Percentiles rank a stretch among this genome's conserved stretches.
These are phyloP conservation scores for Achaetomiella virescens DNA, from an alignment of 495 filamentous ascomycete genomes.

Conservation along the genomic window DNA sequence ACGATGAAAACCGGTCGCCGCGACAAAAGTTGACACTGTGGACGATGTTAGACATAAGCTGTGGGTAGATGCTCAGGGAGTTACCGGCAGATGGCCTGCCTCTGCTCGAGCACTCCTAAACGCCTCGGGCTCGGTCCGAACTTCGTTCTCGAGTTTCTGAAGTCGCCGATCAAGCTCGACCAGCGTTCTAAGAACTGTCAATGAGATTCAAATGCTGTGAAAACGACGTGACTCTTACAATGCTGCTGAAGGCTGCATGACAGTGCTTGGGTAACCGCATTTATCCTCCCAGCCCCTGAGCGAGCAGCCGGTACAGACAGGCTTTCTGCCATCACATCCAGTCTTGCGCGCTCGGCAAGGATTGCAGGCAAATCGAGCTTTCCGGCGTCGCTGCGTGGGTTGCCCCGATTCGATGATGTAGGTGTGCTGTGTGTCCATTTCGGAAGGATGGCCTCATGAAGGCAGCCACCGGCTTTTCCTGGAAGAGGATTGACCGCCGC, in stretches of 20 bases:
- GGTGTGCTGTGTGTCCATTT: constrained; percentile 9
- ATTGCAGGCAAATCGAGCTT: constrained; percentile 23
- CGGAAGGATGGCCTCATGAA: too few relatives aligned
- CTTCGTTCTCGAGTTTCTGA: constrained; percentile 12
- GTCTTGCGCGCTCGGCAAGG: constrained; percentile 24
- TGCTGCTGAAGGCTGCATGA: constrained; percentile 16
- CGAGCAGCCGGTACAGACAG: constrained; percentile 15
- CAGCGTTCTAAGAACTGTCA: constrained; percentile 13
- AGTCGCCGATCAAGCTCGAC: constrained; percentile 20
- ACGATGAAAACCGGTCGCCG: neutral
- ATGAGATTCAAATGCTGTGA: neutral
- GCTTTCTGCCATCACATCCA: constrained; percentile 23
- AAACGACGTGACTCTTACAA: constrained; percentile 1
- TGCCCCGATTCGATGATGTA: constrained; percentile 12
- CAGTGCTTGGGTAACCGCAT: constrained; percentile 23
- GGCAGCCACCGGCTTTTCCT: too few relatives aligned
- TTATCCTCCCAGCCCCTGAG: constrained; percentile 19
- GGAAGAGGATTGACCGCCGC: too few relatives aligned
- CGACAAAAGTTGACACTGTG: neutral
- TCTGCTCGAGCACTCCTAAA: neutral
- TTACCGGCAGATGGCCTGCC: neutral
- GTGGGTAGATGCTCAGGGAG: too few relatives aligned
- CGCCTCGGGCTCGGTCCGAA: neutral
- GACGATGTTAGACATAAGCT: neutral
- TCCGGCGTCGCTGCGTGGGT: constrained; percentile 11